Evolutionary conservation across 2,329 filamentous ascomycete species (phyloP).

Genomic region (Aspergillus sergii): DNA sequence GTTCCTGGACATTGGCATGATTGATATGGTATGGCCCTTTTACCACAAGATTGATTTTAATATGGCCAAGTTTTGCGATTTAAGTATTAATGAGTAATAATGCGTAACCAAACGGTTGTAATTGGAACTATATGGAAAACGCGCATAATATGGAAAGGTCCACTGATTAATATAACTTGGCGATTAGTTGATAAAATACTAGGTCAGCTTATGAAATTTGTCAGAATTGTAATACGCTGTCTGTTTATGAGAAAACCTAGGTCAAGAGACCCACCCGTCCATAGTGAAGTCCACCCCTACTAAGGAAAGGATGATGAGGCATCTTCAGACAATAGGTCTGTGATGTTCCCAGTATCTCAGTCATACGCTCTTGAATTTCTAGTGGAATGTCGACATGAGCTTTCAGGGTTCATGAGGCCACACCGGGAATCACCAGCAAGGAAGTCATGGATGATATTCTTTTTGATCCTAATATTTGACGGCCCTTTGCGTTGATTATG

Average conservation of each 20-base stretch:
- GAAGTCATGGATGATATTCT: too few relatives aligned
- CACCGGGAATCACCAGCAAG: too few relatives aligned
- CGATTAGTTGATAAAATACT: background rate
- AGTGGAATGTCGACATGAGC: too few relatives aligned
- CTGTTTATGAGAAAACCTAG: background rate
- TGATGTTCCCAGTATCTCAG: background rate
- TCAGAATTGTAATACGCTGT: background rate
- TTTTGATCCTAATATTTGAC: too few relatives aligned
- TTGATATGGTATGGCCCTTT: background rate
- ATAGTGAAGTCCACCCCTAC: background rate
- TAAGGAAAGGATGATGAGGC: background rate
- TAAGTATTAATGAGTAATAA: background rate
- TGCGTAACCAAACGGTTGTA: background rate
- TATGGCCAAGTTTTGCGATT: background rate
- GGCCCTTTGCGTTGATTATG: too few relatives aligned
- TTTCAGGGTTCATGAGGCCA: too few relatives aligned
- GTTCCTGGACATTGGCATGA: background rate
- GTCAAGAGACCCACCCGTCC: too few relatives aligned
- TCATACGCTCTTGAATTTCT: too few relatives aligned
- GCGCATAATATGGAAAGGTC: background rate
- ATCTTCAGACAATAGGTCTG: background rate
- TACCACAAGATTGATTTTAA: background rate
- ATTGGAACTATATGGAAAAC: background rate
- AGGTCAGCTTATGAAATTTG: background rate
- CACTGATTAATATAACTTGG: background rate